Evolutionary conservation across 257 asterid genomes (phyloP).

Genomic region (Solanum pinnatisectum): DNA sequence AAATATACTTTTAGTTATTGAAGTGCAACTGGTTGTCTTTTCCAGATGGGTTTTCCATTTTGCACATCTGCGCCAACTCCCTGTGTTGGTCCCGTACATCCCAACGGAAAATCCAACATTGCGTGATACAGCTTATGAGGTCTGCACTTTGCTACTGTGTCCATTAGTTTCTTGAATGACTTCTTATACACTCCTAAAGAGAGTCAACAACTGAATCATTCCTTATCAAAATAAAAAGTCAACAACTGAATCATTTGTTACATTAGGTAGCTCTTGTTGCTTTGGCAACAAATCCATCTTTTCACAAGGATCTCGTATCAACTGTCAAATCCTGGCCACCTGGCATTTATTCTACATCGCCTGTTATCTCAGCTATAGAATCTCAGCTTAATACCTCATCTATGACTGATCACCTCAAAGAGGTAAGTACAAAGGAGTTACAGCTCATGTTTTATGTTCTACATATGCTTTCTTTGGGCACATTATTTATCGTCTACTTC

Average conservation of each 20-base stretch:
- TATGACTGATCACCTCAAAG: constrained; percentile 70
- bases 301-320: constrained; percentile 84
- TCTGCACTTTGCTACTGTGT: constrained; percentile 15
- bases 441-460: neutral
- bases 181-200: neutral
- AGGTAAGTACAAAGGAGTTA: constrained; percentile 39
- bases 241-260: constrained; percentile 8
- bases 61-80: constrained; percentile 98
- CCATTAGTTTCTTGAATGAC: neutral
- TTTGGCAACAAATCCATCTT: constrained; percentile 77
- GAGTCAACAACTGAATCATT: constrained; percentile 7
- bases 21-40: constrained; percentile 12
- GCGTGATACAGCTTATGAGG: constrained; percentile 98
- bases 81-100: constrained; percentile 88
- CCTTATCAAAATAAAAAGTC: neutral
- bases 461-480: neutral
- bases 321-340: constrained; percentile 88
- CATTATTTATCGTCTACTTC: constrained; percentile 7
- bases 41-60: constrained; percentile 96
- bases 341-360: constrained; percentile 66
- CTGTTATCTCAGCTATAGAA: constrained; percentile 89
- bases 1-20: neutral
- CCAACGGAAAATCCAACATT: constrained; percentile 94
- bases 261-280: constrained; percentile 91
- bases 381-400: constrained; percentile 88